phyloP scores from a whole-genome alignment of 2,329 filamentous ascomycete genomes.

The Trichoderma atrobrunneum region DNA sequence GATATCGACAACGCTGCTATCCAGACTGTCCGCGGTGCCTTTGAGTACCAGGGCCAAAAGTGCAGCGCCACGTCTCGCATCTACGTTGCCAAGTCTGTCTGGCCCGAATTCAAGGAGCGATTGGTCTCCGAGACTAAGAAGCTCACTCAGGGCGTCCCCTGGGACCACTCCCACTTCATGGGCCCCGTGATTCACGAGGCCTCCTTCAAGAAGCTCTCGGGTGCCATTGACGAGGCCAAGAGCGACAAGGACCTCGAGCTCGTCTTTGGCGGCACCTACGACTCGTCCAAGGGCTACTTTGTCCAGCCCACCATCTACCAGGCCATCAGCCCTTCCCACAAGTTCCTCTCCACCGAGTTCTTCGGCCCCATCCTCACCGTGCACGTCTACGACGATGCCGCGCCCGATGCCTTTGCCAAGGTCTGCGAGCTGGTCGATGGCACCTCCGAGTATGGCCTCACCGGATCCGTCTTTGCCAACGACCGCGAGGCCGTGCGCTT shows the following conservation, averaged over 20 bases:
- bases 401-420: constrained; percentile 54
- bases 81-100: constrained; percentile 74
- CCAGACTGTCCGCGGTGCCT: constrained; percentile 81
- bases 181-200: constrained; percentile 81
- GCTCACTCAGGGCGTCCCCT: constrained; percentile 68
- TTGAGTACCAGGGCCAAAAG: constrained; percentile 90
- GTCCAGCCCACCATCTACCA: constrained; percentile 80
- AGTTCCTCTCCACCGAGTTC: constrained; percentile 72
- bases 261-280: constrained; percentile 72
- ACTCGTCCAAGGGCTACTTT: constrained; percentile 76
- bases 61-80: constrained; percentile 80
- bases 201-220: constrained; percentile 76
- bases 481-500: constrained; percentile 64
- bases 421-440: constrained; percentile 64
- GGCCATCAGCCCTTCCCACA: constrained; percentile 70
- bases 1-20: constrained; percentile 75
- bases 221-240: constrained; percentile 78
- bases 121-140: constrained; percentile 66
- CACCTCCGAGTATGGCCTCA: constrained; percentile 75
- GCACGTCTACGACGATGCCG: constrained; percentile 73
- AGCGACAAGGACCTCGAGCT: constrained; percentile 69
- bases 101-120: constrained; percentile 66
- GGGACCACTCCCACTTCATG: constrained; percentile 73
- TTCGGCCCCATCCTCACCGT: constrained; percentile 76
- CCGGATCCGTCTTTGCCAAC: constrained; percentile 70